Conservation (phyloP, 345 rosid genomes). For the Eucalyptus guilfoylei region DNA sequence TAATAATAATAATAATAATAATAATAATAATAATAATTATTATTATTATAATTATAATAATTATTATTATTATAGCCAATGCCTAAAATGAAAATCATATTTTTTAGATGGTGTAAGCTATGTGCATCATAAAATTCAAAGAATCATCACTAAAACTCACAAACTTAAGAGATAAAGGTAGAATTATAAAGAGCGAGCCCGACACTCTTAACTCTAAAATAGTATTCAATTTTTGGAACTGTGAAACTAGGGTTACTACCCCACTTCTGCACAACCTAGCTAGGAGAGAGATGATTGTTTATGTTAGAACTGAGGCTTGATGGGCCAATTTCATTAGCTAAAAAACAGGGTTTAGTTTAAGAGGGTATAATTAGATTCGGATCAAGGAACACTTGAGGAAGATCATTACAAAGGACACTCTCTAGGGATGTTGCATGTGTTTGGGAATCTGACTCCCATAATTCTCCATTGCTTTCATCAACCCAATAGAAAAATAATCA, state of each 20-base stretch:
- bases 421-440: neutral
- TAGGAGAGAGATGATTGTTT: neutral
- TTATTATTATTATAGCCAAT: neutral
- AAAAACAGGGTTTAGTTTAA: neutral
- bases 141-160: neutral
- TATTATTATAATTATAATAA: neutral
- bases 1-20: too few relatives aligned
- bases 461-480: neutral
- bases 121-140: neutral
- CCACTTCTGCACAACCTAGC: neutral
- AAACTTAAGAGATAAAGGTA: neutral
- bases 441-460: neutral
- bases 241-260: neutral
- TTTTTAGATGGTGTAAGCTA: neutral
- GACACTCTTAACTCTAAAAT: neutral
- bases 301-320: neutral
- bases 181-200: neutral
- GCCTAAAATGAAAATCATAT: neutral
- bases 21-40: too few relatives aligned
- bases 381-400: neutral
- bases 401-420: neutral
- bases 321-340: neutral
- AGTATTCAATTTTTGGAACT: neutral
- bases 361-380: neutral
- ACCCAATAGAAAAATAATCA: neutral